Percentiles rank a stretch among this genome's conserved stretches.
These are phyloP conservation scores for Avena sativa DNA, from an alignment of 176 grass and related monocot genomes.

Conservation along the genomic window DNA sequence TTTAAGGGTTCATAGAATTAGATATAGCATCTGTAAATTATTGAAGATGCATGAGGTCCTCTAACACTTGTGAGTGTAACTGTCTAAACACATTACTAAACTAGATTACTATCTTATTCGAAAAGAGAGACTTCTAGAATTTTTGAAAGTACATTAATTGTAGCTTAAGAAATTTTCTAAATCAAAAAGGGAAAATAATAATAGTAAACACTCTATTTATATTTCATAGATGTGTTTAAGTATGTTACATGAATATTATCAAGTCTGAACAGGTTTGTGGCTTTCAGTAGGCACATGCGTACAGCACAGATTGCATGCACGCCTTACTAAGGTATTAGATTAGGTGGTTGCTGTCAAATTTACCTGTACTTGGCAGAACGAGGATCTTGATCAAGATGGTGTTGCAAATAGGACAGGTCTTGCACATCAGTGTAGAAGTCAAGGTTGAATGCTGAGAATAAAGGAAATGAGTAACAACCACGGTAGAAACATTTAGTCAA, in stretches of 20 bases:
- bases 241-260: neutral
- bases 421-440: conserved; percentile 96
- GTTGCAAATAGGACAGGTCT: conserved; percentile 85
- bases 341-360: neutral
- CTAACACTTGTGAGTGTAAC: neutral
- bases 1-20: neutral
- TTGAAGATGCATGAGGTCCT: conserved; percentile 4
- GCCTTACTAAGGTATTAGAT: neutral
- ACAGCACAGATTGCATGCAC: neutral
- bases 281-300: neutral
- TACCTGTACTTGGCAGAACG: conserved; percentile 91
- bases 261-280: neutral
- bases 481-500: conserved; percentile 26
- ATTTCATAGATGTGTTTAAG: conserved; percentile 16
- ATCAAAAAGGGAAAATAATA: neutral
- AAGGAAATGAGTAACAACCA: conserved; percentile 42
- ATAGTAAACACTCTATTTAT: neutral
- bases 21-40: neutral
- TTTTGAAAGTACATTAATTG: neutral
- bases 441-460: conserved; percentile 83
- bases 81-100: neutral
- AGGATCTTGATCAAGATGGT: conserved; percentile 93
- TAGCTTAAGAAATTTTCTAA: neutral
- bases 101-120: neutral
- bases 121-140: neutral